Conservation (phyloP, 2,329 filamentous ascomycete species). For the Colletotrichum sp. region DNA sequence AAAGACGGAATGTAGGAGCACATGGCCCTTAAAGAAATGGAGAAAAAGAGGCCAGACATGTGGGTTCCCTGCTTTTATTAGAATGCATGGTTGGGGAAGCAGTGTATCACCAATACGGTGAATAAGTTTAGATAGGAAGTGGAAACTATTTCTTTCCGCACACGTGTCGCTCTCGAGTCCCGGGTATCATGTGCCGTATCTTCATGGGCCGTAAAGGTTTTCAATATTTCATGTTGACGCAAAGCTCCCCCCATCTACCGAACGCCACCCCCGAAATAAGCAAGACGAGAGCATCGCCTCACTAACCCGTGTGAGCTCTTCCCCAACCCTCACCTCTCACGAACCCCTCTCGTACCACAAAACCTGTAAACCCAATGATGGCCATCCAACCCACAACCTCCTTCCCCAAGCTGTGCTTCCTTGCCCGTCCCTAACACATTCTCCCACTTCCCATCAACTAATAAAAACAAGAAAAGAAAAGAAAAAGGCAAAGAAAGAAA, state of each 20-base stretch:
- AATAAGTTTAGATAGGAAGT: background rate
- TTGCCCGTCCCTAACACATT: too few species aligned
- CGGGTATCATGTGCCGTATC: background rate
- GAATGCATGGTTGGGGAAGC: background rate
- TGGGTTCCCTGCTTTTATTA: background rate
- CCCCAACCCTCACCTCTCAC: too few species aligned
- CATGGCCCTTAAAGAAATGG: background rate
- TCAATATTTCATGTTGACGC: background rate
- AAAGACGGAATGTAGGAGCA: background rate
- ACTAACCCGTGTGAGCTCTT: background rate
- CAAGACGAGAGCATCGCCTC: background rate
- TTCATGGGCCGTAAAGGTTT: too few species aligned
- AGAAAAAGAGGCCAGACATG: background rate
- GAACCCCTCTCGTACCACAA: too few species aligned
- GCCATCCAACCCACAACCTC: too few species aligned
- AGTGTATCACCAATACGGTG: background rate
- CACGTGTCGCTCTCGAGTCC: background rate
- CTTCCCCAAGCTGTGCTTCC: too few species aligned
- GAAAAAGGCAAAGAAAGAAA: too few species aligned
- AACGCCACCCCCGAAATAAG: too few species aligned
- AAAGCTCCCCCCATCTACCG: background rate
- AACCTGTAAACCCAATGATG: too few species aligned
- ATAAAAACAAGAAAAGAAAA: too few species aligned
- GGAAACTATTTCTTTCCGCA: background rate
- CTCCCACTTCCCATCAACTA: too few species aligned